Percentiles rank a stretch among this genome's conserved stretches.
Evolutionary conservation across 257 asterid species (phyloP).

Genomic region (Salvia miltiorrhiza): DNA sequence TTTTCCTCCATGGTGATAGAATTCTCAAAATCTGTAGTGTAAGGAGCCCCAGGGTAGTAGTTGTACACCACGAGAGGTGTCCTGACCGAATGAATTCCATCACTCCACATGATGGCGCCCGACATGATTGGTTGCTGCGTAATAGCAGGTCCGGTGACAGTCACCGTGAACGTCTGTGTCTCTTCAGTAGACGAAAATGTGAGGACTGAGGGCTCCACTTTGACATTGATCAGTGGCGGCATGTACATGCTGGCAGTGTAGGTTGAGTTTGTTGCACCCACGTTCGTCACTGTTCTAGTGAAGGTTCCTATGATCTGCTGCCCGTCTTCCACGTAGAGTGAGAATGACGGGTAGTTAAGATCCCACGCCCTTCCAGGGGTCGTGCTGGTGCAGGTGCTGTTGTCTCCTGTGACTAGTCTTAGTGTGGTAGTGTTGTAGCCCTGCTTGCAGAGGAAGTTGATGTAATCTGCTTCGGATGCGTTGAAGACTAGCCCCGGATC

Average conservation of each 20-base stretch:
- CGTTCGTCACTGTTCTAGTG: slow-evolving; percentile 33
- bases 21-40: neutral
- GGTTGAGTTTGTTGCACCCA: slow-evolving; percentile 22
- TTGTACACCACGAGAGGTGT: slow-evolving; percentile 39
- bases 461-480: slow-evolving; percentile 25
- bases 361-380: slow-evolving; percentile 27
- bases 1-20: neutral
- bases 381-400: slow-evolving; percentile 25
- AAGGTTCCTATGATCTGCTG: slow-evolving; percentile 15
- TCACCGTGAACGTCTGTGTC: slow-evolving; percentile 30
- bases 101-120: slow-evolving; percentile 30
- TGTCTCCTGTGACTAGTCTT: slow-evolving; percentile 25
- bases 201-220: slow-evolving; percentile 27
- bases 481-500: slow-evolving; percentile 35
- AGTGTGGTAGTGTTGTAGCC: slow-evolving; percentile 29
- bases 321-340: slow-evolving; percentile 30
- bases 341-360: slow-evolving; percentile 32
- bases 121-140: slow-evolving; percentile 34
- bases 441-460: slow-evolving; percentile 33
- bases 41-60: slow-evolving; percentile 37
- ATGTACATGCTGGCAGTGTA: slow-evolving; percentile 16
- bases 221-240: neutral
- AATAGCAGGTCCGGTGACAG: slow-evolving; percentile 30
- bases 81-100: slow-evolving; percentile 24
- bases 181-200: slow-evolving; percentile 29